Evolutionary conservation across 768 basidiomycete genomes (phyloP).

Genomic region (Pleurotus sapidus): DNA sequence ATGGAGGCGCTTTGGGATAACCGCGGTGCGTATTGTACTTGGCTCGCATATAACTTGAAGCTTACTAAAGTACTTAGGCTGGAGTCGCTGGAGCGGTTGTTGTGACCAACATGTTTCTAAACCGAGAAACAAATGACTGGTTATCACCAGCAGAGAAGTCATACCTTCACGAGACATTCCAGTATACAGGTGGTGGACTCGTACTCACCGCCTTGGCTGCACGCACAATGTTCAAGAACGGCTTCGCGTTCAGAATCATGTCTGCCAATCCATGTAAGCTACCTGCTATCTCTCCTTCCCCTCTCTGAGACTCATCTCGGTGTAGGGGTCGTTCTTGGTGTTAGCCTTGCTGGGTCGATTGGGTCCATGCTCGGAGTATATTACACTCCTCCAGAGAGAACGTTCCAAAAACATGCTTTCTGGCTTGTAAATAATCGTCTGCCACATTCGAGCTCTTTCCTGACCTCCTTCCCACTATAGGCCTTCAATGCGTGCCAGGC

Average conservation of each 20-base stretch:
- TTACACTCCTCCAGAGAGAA: conserved; percentile 76
- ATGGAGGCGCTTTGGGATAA: conserved; percentile 46
- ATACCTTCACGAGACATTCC: conserved; percentile 75
- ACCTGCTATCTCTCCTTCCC: not conserved
- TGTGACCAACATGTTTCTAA: conserved; percentile 61
- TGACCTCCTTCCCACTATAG: conserved; percentile 28
- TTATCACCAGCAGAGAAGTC: conserved; percentile 61
- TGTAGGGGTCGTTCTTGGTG: conserved; percentile 77
- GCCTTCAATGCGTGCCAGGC: conserved; percentile 87
- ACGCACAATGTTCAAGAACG: conserved; percentile 69
- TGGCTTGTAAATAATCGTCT: conserved; percentile 58
- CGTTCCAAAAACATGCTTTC: conserved; percentile 73
- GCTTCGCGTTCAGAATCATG: conserved; percentile 73
- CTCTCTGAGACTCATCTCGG: not conserved
- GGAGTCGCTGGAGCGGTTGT: conserved; percentile 72
- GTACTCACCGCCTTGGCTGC: conserved; percentile 76
- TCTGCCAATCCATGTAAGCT: conserved; percentile 75
- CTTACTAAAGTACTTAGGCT: conserved; percentile 36
- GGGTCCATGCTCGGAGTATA: conserved; percentile 84
- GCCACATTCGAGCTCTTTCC: not conserved
- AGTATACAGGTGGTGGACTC: conserved; percentile 81
- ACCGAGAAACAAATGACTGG: conserved; percentile 74
- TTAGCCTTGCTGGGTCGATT: conserved; percentile 75
- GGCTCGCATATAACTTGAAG: not conserved
- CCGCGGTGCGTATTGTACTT: conserved; percentile 39